Base-by-base conservation (phyloP, 345 rosid genomes). In the Excoecaria agallocha region DNA sequence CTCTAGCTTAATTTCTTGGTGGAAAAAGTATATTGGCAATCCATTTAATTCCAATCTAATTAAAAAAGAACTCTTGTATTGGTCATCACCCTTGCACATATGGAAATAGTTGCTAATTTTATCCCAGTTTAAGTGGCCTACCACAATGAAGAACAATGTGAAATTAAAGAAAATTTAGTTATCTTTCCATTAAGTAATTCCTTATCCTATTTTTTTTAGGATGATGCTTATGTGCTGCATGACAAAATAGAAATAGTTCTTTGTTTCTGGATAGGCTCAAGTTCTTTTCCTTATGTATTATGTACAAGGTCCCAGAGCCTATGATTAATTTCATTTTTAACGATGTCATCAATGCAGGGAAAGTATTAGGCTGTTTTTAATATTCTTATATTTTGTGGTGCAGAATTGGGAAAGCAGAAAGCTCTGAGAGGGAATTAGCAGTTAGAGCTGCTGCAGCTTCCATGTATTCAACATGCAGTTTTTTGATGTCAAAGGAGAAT, bases 361-460 rank as follows among this genome's bases (percentile, higher is more conserved):
- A 8, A 8, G 4, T 61, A 30, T 65, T 3, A 6, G 13, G 38
- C 8, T 35, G 22, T 39, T 54, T 50, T 55, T 16, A 57, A 20
- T 30, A 52, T 45, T 30, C 4, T 17, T 54, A 1, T 41, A 8
- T 59, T 51, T 55, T 78, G 46, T 19, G 51, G 16, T 78, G 84
- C 89, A 90, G 97, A 78, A 72, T 79, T 24, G 85, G 78, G 78
- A 77, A 81, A 69, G 81, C 74, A 0, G 85, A 87, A 25, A 78
- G 74, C 74, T 67, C 79, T 7, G 91, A 89, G 76, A 84, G 79
- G 79, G 89, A 88, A 75, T 76, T 89, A 76, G 93, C 97, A 61
- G 88, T 93, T 41, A 85, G 84, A 82, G 98, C 99, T 13, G 94
- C 99, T 71, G 99, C 99, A 74, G 99, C 99, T 80, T 93, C 99